These are phyloP conservation scores for Phlebopus sp. DNA, from an alignment of 1,284 basidiomycete species.

Conservation along the genomic window DNA sequence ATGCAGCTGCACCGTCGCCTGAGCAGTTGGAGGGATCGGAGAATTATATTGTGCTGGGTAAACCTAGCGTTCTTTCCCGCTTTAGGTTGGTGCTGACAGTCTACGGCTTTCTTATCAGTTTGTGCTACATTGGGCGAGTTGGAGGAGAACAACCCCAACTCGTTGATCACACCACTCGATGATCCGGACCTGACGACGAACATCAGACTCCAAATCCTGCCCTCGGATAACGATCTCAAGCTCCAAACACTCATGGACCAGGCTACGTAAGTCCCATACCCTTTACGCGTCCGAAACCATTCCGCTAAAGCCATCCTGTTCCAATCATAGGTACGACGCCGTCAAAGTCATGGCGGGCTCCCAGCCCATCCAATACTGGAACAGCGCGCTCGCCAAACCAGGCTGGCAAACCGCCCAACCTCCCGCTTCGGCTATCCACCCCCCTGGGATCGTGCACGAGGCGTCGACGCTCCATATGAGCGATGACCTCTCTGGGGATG, in stretches of 20 bases:
- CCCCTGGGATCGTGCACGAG: constrained; percentile 14
- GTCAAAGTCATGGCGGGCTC: not conserved
- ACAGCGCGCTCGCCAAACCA: too few species aligned
- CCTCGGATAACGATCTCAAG: constrained; percentile 4
- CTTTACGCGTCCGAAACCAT: too few species aligned
- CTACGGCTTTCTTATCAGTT: too few species aligned
- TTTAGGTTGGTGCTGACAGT: too few species aligned
- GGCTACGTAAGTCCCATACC: too few species aligned
- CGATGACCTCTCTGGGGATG: too few species aligned
- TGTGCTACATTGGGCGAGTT: constrained; percentile 7
- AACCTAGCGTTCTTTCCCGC: not conserved
- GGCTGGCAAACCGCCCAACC: too few species aligned
- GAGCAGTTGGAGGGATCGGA: constrained; percentile 12
- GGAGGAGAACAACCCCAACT: constrained; percentile 10
- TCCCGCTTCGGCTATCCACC: too few species aligned
- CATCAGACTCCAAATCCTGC: constrained; percentile 12
- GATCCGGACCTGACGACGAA: constrained; percentile 11
- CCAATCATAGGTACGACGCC: constrained; percentile 3
- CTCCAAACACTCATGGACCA: too few species aligned
- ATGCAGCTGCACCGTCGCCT: constrained; percentile 12
- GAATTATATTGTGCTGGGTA: constrained; percentile 14
- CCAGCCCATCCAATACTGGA: too few species aligned
- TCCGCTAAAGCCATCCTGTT: too few species aligned
- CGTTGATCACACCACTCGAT: constrained; percentile 1
- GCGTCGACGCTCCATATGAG: constrained; percentile 4